A percentile compares a stretch with the other conserved stretches of the same genome.
Conservation (phyloP, 2,329 filamentous ascomycete species). For the Rutstroemia sp. region DNA sequence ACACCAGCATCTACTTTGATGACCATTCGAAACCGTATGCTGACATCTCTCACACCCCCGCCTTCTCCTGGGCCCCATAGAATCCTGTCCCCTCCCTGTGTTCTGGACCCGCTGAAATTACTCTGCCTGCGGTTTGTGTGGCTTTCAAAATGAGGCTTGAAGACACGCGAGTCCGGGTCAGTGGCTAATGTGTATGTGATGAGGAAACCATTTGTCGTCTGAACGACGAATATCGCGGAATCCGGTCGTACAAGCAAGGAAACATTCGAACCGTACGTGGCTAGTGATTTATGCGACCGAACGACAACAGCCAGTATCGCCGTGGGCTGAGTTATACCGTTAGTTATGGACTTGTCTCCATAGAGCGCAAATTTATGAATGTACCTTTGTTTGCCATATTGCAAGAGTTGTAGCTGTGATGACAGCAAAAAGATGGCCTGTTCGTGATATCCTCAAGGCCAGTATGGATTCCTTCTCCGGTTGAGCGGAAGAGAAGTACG, state of each 20-base stretch:
- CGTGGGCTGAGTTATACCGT: constrained; percentile 56
- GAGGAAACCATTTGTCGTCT: constrained; percentile 77
- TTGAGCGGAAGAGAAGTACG: constrained; percentile 9
- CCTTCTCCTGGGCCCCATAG: constrained; percentile 75
- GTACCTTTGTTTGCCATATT: constrained; percentile 94
- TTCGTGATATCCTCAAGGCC: constrained; percentile 69
- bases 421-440: constrained; percentile 77
- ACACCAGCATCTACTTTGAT: constrained; percentile 98
- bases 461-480: constrained; percentile 55
- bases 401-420: constrained; percentile 80
- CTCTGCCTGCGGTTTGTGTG: constrained; percentile 56
- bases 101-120: constrained; percentile 46
- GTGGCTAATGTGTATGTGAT: constrained; percentile 91
- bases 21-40: constrained; percentile 89
- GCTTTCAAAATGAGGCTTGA: constrained; percentile 72
- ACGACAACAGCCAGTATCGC: constrained; percentile 80
- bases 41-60: constrained; percentile 75
- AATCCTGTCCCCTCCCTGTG: constrained; percentile 47
- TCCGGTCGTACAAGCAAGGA: constrained; percentile 84
- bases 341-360: background rate
- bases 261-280: constrained; percentile 77
- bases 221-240: constrained; percentile 83
- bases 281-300: constrained; percentile 71
- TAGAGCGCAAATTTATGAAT: constrained; percentile 18
- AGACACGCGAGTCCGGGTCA: constrained; percentile 75